Evolutionary conservation across 177 flowering plant genomes (phyloP).

Genomic region (Vitis hybrid): DNA sequence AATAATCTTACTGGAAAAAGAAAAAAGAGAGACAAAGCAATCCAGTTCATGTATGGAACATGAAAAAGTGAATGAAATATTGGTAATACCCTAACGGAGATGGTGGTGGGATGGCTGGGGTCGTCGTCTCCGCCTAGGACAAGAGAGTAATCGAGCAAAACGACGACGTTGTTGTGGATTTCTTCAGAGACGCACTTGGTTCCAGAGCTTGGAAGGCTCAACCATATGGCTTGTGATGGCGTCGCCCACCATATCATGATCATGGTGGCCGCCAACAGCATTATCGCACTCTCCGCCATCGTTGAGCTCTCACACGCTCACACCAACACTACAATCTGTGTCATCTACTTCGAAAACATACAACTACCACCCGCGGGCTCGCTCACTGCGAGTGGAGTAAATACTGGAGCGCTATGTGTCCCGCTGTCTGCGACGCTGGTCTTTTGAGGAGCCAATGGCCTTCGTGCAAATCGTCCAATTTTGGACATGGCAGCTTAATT

Average conservation of each 20-base stretch:
- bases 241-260: background rate
- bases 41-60: background rate
- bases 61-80: background rate
- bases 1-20: background rate
- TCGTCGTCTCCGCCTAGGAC: background rate
- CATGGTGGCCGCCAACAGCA: conserved; percentile 1
- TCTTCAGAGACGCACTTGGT: conserved; percentile 55
- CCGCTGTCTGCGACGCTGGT: no score
- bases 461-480: no score
- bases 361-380: no score
- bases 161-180: conserved; percentile 49
- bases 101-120: conserved; percentile 3
- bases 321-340: no score
- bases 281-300: conserved; percentile 10
- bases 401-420: no score
- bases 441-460: no score
- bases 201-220: conserved; percentile 41
- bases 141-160: conserved; percentile 37
- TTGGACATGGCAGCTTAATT: no score
- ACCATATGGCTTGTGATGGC: conserved; percentile 32
- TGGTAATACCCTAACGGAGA: conserved; percentile 5
- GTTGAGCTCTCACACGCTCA: background rate
- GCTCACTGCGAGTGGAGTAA: no score
- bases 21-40: no score
- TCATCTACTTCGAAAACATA: no score